A percentile compares a stretch with the other conserved stretches of the same genome.
phyloP scores from a whole-genome alignment of 805 yeast genomes.

The Dipodascus albidus region DNA sequence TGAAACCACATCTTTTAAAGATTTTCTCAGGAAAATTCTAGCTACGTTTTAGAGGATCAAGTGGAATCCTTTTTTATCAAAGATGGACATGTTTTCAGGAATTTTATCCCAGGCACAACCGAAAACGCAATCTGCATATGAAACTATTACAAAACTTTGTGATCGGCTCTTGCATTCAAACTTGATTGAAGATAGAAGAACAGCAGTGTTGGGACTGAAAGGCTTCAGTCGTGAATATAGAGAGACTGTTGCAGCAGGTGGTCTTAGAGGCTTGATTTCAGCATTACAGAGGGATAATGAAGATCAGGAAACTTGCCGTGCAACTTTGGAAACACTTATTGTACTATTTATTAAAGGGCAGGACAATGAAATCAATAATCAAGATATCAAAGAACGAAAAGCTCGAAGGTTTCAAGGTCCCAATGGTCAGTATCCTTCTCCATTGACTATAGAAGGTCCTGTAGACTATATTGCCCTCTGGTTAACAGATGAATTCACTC shows the following conservation, averaged over 20 bases:
- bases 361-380: constrained; percentile 25
- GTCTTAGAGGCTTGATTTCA: constrained; percentile 58
- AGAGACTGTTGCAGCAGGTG: constrained; percentile 83
- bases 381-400: constrained; percentile 28
- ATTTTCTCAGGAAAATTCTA: too few relatives aligned
- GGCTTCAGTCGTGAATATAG: constrained; percentile 82
- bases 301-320: constrained; percentile 65
- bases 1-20: not conserved
- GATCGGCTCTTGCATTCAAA: constrained; percentile 80
- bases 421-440: constrained; percentile 73
- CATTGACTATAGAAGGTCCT: constrained; percentile 38
- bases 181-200: constrained; percentile 71
- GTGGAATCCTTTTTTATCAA: too few relatives aligned
- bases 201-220: constrained; percentile 82
- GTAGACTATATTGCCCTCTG: constrained; percentile 84
- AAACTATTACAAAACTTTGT: constrained; percentile 78
- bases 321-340: constrained; percentile 74
- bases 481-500: constrained; percentile 90
- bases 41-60: too few relatives aligned
- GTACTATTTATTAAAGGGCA: constrained; percentile 68
- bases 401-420: constrained; percentile 67
- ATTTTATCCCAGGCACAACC: constrained; percentile 33
- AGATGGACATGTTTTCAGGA: constrained; percentile 26
- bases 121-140: constrained; percentile 53
- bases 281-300: constrained; percentile 53